Evolutionary conservation across 2,329 filamentous ascomycete species (phyloP), one percentile per base, ranked within the genome.

Genomic region (Beauveria bassiana): DNA sequence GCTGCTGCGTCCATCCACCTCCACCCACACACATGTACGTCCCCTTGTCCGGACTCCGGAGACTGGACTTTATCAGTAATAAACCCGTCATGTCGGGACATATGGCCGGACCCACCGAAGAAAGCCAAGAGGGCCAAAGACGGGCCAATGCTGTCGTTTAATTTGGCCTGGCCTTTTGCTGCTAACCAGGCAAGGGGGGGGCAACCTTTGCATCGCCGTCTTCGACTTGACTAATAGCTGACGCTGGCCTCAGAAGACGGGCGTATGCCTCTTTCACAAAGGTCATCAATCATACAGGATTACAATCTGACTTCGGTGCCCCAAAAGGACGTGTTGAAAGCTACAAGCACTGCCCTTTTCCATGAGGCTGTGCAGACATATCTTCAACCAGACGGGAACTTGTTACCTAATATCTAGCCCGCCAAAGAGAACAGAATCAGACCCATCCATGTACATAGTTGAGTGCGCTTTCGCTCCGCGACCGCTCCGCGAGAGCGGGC

Each of bases 81-180:
- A 53, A 55, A 56, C 51, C 31, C 51, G 28, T 24, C 42, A 56
- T 43, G 59, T 45, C 59, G 59, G 59, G 22, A 45, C 46, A 22
- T 43, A 46, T 34, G 45, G 59, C 52, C 52, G 59, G 52, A 42
- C 38, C 57, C 49, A 50, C 49, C n/a, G 2, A 60, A 53, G 49
- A 53, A 50, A 38, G 57, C 7, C 31, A 5, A 40, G 47, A 26
- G 31, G 28, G 28, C 28, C 31, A 52, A 8, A 22, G 47, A n/a
- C n/a, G 45, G 26, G 20, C 31, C 31, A 34, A 34, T 34, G 12
- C 31, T 34, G 10, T 34, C 31, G 10, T 34, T 34, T 5, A 34
- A 34, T 14, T 34, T 14, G 31, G 31, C 12, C 31, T 34, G 12
- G 31, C 31, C 28, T 12, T 34, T 34, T 34, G 3, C 31, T 34